Percentiles rank a stretch among this genome's conserved stretches.
Conservation (phyloP, 2,329 filamentous ascomycete species). For the Parafenestella ontariensis region DNA sequence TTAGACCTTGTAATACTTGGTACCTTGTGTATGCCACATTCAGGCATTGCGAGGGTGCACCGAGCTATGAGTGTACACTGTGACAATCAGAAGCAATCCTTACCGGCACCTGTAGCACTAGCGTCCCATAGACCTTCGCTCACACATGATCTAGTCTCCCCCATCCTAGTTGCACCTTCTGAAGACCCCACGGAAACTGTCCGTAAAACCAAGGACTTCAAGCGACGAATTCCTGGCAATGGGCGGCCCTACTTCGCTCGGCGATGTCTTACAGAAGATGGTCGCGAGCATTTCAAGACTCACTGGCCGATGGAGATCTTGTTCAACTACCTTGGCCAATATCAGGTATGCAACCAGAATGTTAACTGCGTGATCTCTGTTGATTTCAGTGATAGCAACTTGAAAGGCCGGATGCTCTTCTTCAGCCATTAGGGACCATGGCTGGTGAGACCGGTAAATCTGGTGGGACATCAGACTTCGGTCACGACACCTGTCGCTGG, state of each 20-base stretch:
- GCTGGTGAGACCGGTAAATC: slow-evolving; percentile 55
- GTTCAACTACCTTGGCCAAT: slow-evolving; percentile 63
- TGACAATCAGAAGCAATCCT: background rate
- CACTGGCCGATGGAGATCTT: slow-evolving; percentile 63
- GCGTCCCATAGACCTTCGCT: background rate
- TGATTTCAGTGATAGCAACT: slow-evolving; percentile 52
- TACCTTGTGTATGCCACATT: no score
- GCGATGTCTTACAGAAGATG: slow-evolving; percentile 38
- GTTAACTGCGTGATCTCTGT: background rate
- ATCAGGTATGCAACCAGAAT: slow-evolving; percentile 50
- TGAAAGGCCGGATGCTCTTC: slow-evolving; percentile 54
- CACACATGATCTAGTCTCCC: slow-evolving; percentile 42
- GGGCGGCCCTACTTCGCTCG: slow-evolving; percentile 56
- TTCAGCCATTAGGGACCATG: slow-evolving; percentile 53
- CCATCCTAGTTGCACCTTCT: slow-evolving; percentile 46
- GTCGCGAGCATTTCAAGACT: slow-evolving; percentile 36
- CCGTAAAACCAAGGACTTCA: slow-evolving; percentile 63
- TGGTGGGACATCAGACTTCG: slow-evolving; percentile 56
- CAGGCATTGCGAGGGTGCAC: background rate
- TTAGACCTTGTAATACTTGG: background rate
- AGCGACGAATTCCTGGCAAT: slow-evolving; percentile 45
- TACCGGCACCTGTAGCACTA: background rate
- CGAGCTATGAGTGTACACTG: background rate
- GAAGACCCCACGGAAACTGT: slow-evolving; percentile 56
- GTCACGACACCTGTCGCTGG: slow-evolving; percentile 53